Evolutionary conservation across 2,329 filamentous ascomycete species (phyloP), one percentile per base, ranked within the genome.

Genomic region (Microdochium bolleyi): DNA sequence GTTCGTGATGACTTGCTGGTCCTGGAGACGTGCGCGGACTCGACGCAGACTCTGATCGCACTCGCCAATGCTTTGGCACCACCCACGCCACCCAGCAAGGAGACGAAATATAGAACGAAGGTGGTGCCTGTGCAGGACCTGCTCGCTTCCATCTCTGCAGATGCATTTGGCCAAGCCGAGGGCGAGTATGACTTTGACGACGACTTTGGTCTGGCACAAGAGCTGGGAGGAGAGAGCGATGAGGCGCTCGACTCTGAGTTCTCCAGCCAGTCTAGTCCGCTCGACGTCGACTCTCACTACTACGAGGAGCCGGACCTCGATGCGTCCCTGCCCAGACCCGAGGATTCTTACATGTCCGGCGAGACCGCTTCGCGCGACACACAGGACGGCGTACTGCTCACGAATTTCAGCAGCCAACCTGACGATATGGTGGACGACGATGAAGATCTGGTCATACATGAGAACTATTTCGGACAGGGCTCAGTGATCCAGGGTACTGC

Each of bases 1-100:
- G 73, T 97, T 49, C 83, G 83, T 55, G 92, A 96, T 62, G 87
- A 95, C 58, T 77, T 99, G 1, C 76, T 99, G 51, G 85, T 99
- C 32, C 73, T 99, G 7, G 94, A 99, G 68, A 95, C 92, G 1
- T 99, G 95, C 62, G 94, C 94, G 27, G 94, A 99, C 69, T 99
- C 94, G 1, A 97, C 91, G 0, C 91, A 96, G 66, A 99, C 94
- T 0, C 77, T 99, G 14, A 86, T 96, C 51, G 78, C 81, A 2
- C 79, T 95, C 44, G 72, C 92, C 16, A 89, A 88, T 61, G 91
- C 87, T 1, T 76, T 99, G 3, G 84, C 85, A 37, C 94, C 92
- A 3, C 92, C 94, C 1, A 85, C 83, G 8, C 87, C 91, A 0
- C 90, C 92, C 1, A 92, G 82, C 62, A 89, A 87, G 56, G 85